Conservation (phyloP, 306 rosid genomes). For the Sphenostylis stenocarpa region DNA sequence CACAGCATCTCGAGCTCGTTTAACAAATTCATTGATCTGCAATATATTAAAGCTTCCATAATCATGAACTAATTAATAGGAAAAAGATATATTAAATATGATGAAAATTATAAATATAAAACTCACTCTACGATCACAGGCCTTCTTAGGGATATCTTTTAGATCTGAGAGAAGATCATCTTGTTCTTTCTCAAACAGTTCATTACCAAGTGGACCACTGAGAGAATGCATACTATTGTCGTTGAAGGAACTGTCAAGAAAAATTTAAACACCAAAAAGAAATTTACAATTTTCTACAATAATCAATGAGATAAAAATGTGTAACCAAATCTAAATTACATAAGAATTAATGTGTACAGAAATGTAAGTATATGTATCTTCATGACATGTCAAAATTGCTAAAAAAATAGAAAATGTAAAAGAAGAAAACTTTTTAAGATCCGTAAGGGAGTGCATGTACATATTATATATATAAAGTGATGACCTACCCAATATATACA, state of each 20-base stretch:
- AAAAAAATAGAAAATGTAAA: too few relatives aligned
- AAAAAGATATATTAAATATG: too few relatives aligned
- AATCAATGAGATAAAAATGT: not conserved
- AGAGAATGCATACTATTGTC: conserved; percentile 63
- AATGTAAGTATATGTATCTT: not conserved
- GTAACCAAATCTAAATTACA: not conserved
- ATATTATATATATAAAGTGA: conserved; percentile 22
- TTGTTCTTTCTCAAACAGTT: conserved; percentile 89
- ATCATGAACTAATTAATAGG: too few relatives aligned
- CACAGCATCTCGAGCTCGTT: conserved; percentile 87
- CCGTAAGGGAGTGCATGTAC: not conserved
- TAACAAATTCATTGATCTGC: conserved; percentile 95
- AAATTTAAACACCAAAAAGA: not conserved
- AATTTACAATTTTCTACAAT: not conserved
- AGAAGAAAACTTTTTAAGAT: not conserved
- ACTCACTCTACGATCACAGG: conserved; percentile 93
- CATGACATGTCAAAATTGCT: not conserved
- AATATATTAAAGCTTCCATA: too few relatives aligned
- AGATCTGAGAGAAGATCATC: conserved; percentile 88
- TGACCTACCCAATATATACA: conserved; percentile 85
- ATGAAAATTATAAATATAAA: not conserved
- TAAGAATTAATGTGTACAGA: not conserved
- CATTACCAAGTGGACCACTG: conserved; percentile 72
- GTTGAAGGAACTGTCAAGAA: conserved; percentile 76
- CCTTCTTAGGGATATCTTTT: conserved; percentile 90